Conservation (phyloP, 2,329 filamentous ascomycete species). For the Botrytis galanthina region DNA sequence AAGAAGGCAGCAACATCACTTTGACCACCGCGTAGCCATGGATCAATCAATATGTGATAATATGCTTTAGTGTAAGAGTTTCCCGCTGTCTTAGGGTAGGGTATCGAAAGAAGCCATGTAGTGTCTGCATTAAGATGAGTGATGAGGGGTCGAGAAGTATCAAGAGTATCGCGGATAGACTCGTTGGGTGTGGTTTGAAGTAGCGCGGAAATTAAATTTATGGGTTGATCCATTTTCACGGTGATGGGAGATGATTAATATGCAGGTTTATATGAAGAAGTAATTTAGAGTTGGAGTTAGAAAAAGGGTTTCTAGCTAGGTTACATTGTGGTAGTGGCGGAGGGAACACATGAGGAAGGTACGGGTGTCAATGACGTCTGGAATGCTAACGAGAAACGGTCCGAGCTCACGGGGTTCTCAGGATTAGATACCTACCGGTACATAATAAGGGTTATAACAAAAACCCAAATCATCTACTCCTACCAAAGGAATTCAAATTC, state of each 20-base stretch:
- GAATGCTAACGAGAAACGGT: neutral
- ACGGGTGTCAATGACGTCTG: neutral
- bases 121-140: conserved; percentile 67
- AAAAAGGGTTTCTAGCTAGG: neutral
- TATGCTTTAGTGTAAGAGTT: conserved; percentile 40
- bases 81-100: conserved; percentile 44
- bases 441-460: too few relatives aligned
- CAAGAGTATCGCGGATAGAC: conserved; percentile 7
- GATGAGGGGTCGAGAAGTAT: conserved; percentile 50
- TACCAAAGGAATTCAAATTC: too few relatives aligned
- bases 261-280: neutral
- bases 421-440: neutral
- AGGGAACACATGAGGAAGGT: neutral
- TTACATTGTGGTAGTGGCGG: conserved; percentile 1
- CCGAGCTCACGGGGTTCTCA: neutral
- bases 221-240: conserved; percentile 7
- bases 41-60: conserved; percentile 65
- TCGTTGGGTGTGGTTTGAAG: neutral
- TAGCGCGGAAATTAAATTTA: conserved; percentile 2
- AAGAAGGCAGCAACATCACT: conserved; percentile 64
- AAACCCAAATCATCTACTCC: too few relatives aligned
- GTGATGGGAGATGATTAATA: neutral
- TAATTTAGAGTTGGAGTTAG: neutral
- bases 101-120: conserved; percentile 64
- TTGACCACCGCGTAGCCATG: conserved; percentile 62